Evolutionary conservation across 495 filamentous ascomycete species (phyloP).

Genomic region (Cercophora samala): DNA sequence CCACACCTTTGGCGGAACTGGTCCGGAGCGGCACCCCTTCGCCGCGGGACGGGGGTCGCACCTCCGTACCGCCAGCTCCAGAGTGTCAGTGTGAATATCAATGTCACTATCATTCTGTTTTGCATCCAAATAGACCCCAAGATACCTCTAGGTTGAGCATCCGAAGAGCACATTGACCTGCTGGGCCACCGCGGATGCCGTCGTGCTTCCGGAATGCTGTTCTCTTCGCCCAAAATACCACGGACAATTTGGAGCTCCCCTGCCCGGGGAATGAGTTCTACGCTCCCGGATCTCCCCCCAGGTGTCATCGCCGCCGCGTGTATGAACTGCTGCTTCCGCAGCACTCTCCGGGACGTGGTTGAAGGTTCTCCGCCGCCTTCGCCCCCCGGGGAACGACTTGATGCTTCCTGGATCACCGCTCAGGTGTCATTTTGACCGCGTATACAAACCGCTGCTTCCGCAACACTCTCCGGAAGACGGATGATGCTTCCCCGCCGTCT

Average conservation of each 20-base stretch:
- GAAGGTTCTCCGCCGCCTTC: too few relatives aligned
- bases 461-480: background rate
- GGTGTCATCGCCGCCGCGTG: too few relatives aligned
- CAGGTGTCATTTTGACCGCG: background rate
- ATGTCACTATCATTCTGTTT: background rate
- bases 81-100: background rate
- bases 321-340: too few relatives aligned
- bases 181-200: background rate
- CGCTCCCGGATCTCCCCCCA: background rate
- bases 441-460: background rate
- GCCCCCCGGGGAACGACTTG: too few relatives aligned
- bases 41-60: background rate
- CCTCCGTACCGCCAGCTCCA: background rate
- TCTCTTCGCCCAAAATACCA: background rate
- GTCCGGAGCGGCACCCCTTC: background rate
- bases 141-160: background rate
- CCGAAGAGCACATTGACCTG: background rate
- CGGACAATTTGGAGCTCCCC: background rate
- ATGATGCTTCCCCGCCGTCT: background rate
- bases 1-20: background rate
- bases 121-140: background rate
- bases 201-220: background rate
- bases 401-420: too few relatives aligned
- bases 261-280: background rate
- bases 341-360: too few relatives aligned